Evolutionary conservation across 768 basidiomycete genomes (phyloP), one percentile per base, ranked within the genome.

Genomic region (Tricholoma hemisulphureum): DNA sequence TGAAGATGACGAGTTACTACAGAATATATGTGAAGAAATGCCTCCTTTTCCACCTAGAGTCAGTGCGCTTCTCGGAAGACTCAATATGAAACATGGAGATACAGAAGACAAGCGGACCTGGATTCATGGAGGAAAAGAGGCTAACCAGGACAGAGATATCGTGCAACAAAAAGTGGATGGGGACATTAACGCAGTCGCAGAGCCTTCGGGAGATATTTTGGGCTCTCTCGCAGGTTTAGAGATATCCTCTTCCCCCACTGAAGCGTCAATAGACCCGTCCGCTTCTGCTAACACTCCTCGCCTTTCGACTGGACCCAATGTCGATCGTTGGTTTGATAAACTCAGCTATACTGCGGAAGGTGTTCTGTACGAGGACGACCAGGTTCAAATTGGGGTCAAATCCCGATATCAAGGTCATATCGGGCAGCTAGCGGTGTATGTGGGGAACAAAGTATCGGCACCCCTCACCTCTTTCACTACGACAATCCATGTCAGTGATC

Each of bases 21-120:
- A 95, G 68, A 92, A 93, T 61, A 85, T 98, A 13, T 98, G 95
- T 70, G 97, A 98, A 71, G 97, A 98, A 74, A 98, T 99, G 88
- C 97, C 97, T 1, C 95, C 96, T 4, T 99, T 97, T 81, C 95
- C 96, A 3, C 91, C 96, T 53, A 85, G 97, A 48, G 91, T 93
- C 63, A 96, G 94, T 58, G 89, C 95, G 2, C 79, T 99, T 7
- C 79, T 97, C 51, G 91, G 85, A 48, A 83, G 94, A 50, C 75
- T 99, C 37, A 91, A 96, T 70, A 88, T 86, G 68, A 96, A 95
- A 69, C 89, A 92, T 32, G 89, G 87, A 5, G 92, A 94, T 63
- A 91, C 91, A n/a, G 92, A 93, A 59, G 95, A 98, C 72, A 96
- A 95, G 74, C 81, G 95, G 55, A 95, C 90, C 0, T 98, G 96